A percentile compares a stretch with the other conserved stretches of the same genome.
Evolutionary conservation across 371 early-diverging fungal species (phyloP).

Genomic region (Capillidium rhysosporum): DNA sequence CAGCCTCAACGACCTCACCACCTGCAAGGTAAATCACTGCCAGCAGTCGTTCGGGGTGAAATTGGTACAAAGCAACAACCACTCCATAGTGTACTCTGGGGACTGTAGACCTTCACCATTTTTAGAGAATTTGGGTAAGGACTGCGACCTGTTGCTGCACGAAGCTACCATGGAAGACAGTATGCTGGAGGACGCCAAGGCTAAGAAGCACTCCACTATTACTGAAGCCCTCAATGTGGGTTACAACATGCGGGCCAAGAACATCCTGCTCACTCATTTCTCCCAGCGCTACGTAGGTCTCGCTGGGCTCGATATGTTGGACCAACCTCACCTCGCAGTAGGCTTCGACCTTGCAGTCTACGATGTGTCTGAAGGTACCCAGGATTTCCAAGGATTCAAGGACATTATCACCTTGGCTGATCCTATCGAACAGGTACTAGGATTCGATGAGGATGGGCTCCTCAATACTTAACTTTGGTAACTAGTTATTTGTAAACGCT

Average conservation of each 20-base stretch:
- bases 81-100: slow-evolving; percentile 79
- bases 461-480: no score
- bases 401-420: no score
- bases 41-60: slow-evolving; percentile 57
- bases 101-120: slow-evolving; percentile 83
- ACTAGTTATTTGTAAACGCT: no score
- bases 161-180: slow-evolving; percentile 91
- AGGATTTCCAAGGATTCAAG: background rate
- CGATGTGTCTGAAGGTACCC: background rate
- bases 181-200: slow-evolving; percentile 54
- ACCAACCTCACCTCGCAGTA: background rate
- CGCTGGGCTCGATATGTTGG: background rate
- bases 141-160: slow-evolving; percentile 75
- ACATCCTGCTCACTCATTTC: slow-evolving; percentile 88
- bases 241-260: slow-evolving; percentile 57
- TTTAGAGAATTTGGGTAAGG: slow-evolving; percentile 47
- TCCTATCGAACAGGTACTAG: no score
- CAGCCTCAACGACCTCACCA: slow-evolving; percentile 25
- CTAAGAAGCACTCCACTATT: slow-evolving; percentile 79
- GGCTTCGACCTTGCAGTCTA: background rate
- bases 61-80: slow-evolving; percentile 34
- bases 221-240: slow-evolving; percentile 76
- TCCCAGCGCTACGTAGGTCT: slow-evolving; percentile 67
- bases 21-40: slow-evolving; percentile 65
- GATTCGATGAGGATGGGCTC: no score